Evolutionary conservation across 805 yeast genomes (phyloP).

Genomic region (Cyberlindnera maritima): DNA sequence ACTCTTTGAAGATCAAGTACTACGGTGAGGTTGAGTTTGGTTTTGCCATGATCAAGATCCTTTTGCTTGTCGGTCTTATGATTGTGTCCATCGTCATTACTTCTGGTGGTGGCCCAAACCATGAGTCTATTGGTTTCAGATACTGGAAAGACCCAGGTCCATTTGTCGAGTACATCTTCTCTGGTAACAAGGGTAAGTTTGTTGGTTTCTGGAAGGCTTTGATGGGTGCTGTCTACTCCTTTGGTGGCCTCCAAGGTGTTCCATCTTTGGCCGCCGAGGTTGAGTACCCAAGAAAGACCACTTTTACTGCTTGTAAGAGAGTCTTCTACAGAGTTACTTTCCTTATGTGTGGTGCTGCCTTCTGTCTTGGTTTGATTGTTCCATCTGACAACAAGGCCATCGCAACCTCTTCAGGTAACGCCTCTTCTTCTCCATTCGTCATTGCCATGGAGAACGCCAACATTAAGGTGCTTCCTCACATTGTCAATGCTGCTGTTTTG

Average conservation of each 20-base stretch:
- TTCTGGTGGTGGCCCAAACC: conserved; percentile 59
- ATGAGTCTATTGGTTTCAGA: conserved; percentile 34
- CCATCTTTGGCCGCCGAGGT: conserved; percentile 55
- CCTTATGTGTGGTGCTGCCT: conserved; percentile 32
- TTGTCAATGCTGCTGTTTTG: conserved; percentile 38
- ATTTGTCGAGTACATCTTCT: conserved; percentile 30
- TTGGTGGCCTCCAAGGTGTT: conserved; percentile 56
- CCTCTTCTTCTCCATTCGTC: conserved; percentile 39
- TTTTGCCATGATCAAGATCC: conserved; percentile 55
- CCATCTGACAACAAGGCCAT: conserved; percentile 30
- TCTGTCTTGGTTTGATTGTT: conserved; percentile 34
- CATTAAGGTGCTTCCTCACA: conserved; percentile 35
- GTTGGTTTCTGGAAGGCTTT: conserved; percentile 59
- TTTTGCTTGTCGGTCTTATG: conserved; percentile 59
- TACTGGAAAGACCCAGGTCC: conserved; percentile 34
- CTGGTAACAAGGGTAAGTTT: conserved; percentile 50
- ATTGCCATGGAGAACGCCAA: conserved; percentile 47
- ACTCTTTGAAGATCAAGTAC: conserved; percentile 35
- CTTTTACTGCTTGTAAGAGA: conserved; percentile 55
- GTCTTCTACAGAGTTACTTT: conserved; percentile 31
- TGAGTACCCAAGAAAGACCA: conserved; percentile 50
- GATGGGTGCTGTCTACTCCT: conserved; percentile 59
- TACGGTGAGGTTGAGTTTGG: conserved; percentile 57
- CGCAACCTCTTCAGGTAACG: conserved; percentile 32
- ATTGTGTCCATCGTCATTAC: conserved; percentile 52